Conservation (phyloP, 108 stramenopile genomes). For the Cylindrotheca fusiformis region DNA sequence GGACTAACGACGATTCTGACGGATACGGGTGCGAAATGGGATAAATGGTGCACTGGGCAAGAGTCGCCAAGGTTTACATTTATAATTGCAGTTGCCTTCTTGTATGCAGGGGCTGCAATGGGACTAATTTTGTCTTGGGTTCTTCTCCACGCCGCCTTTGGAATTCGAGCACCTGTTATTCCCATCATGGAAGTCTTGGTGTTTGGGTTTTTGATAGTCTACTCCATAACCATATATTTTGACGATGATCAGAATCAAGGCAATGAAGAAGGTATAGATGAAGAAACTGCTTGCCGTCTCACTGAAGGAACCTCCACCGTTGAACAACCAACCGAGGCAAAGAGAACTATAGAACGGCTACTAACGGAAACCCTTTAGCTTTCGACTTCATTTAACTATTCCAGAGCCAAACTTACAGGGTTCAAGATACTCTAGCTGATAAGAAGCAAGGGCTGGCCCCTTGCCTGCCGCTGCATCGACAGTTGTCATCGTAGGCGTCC, state of each 20-base stretch:
- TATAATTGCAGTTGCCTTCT: slow-evolving; percentile 15
- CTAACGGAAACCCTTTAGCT: too few species aligned
- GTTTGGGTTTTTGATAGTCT: slow-evolving; percentile 16
- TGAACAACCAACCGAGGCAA: too few species aligned
- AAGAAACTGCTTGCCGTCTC: too few species aligned
- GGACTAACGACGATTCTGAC: slow-evolving; percentile 9
- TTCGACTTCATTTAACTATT: too few species aligned
- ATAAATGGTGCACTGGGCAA: background rate
- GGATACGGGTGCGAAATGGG: background rate
- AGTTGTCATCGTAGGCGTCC: too few species aligned
- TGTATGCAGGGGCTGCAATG: slow-evolving; percentile 12
- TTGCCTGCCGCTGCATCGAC: too few species aligned
- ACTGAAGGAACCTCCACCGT: too few species aligned
- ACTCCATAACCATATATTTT: slow-evolving; percentile 16
- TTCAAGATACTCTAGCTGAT: too few species aligned
- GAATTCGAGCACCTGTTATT: slow-evolving; percentile 9
- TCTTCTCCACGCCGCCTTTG: slow-evolving; percentile 3
- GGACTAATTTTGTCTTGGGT: slow-evolving; percentile 12
- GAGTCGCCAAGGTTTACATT: slow-evolving; percentile 4
- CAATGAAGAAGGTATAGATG: background rate
- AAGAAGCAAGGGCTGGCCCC: too few species aligned
- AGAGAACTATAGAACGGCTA: too few species aligned
- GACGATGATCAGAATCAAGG: slow-evolving; percentile 15
- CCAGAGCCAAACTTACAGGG: too few species aligned
- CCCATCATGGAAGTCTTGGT: slow-evolving; percentile 12